Evolutionary conservation across 495 filamentous ascomycete genomes (phyloP), one percentile per base, ranked within the genome.

Genomic region (Podospora comata): DNA sequence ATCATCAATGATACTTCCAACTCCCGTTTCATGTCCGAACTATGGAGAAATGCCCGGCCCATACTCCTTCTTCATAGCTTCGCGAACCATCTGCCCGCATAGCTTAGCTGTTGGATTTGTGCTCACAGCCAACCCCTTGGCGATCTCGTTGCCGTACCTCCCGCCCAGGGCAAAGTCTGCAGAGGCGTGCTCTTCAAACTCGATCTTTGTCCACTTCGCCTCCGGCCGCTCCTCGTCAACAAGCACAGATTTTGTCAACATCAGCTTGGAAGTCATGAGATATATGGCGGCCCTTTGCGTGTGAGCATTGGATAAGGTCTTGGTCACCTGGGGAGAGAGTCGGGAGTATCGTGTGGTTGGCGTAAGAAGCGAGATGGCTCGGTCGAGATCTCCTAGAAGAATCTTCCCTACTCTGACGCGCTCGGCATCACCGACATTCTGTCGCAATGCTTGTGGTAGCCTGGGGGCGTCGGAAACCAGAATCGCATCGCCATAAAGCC

Each of bases 61-160:
- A 64, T 84, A 84, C 79, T 97, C 93, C 80, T 89, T 91, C 80
- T 84, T 88, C 85, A 96, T 86, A 55, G 91, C 92, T 81, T 94
- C 90, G 77, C 87, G 88, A 13, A 97, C 92, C 81, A 97, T 95
- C 32, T 86, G 86, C 16, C 92, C 93, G 79, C 93, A 97, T 74
- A 96, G 83, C 82, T 93, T 96, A 28, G 92, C 92, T 71, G 91
- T 91, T 39, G 93, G 93, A 82, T 96, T 97, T 56, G 88, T 91
- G 78, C 85, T 84, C 59, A 95, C 92, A 2, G 90, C 89, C 79
- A 96, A 78, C 58, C 85, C 86, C 79, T 89, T 89, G 15, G 89
- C 92, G 67, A 93, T 84, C 69, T 89, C 87, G 77, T 91, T 92
- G 18, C 92, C 93, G 77, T 90, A 96, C 72, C 86, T 77, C 1